Evolutionary conservation across 2,329 filamentous ascomycete genomes (phyloP).

Genomic region (Didymella segeticola): DNA sequence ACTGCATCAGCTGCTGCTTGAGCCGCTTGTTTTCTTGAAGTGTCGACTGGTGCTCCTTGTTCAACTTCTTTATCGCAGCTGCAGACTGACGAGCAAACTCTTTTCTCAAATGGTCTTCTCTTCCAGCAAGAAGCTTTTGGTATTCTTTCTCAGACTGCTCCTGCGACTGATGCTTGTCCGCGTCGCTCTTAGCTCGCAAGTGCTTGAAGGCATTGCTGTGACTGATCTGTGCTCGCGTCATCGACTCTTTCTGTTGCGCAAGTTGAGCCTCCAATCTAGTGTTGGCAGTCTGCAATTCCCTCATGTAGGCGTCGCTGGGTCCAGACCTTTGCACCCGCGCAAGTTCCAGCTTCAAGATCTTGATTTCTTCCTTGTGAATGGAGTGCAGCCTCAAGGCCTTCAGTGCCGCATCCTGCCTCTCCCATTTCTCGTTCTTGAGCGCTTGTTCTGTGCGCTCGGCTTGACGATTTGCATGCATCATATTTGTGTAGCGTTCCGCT

Average conservation of each 20-base stretch:
- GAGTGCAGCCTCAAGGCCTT: neutral
- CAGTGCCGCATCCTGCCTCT: neutral
- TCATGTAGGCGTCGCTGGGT: neutral
- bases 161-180: neutral
- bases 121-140: neutral
- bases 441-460: constrained; percentile 9
- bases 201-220: neutral
- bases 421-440: neutral
- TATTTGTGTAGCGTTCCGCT: neutral
- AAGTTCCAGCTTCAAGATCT: neutral
- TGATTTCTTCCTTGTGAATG: neutral
- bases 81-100: neutral
- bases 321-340: neutral
- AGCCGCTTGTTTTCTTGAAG: neutral
- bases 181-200: neutral
- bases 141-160: neutral
- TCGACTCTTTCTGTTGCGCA: neutral
- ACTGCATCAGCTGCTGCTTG: neutral
- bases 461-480: constrained; percentile 5
- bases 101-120: neutral
- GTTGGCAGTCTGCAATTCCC: neutral
- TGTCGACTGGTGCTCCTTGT: neutral
- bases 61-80: neutral
- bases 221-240: neutral
- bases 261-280: neutral